phyloP scores from a whole-genome alignment of 495 filamentous ascomycete species.

The Aspergillus indologenus region DNA sequence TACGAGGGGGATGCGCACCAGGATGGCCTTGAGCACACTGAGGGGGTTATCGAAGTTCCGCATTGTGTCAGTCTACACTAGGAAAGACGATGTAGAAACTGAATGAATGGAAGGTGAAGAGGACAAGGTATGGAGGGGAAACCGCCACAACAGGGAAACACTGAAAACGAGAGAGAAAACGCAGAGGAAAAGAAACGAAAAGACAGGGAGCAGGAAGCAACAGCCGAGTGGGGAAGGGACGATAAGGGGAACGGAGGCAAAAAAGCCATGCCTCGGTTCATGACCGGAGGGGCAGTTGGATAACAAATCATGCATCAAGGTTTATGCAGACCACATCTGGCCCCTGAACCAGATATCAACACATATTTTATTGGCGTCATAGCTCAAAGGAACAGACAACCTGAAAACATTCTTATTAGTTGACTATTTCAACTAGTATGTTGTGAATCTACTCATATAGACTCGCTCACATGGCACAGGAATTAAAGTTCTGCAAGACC shows the following conservation, averaged over 20 bases:
- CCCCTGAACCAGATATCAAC: no score
- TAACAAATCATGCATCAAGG: not conserved
- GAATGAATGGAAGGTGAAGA: not conserved
- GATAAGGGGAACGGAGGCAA: not conserved
- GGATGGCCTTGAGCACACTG: slow-evolving; percentile 43
- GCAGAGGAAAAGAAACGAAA: not conserved
- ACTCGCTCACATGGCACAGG: not conserved
- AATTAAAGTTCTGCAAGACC: not conserved
- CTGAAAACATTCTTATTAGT: no score
- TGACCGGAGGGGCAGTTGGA: no score
- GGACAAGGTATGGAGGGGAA: not conserved
- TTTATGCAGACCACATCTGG: not conserved
- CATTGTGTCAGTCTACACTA: slow-evolving; percentile 24
- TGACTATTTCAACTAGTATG: no score
- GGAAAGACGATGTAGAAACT: slow-evolving; percentile 1
- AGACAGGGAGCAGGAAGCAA: not conserved
- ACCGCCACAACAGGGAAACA: not conserved
- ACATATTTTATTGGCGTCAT: no score
- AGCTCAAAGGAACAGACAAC: no score
- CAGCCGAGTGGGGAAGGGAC: not conserved
- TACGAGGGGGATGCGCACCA: slow-evolving; percentile 64
- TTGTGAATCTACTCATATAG: no score
- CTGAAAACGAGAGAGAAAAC: not conserved
- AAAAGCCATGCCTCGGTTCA: no score
- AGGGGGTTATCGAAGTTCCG: slow-evolving; percentile 31